Percentiles rank a stretch among this genome's conserved stretches.
Conservation (phyloP, 2,329 filamentous ascomycete genomes). For the Fusarium annulatum region DNA sequence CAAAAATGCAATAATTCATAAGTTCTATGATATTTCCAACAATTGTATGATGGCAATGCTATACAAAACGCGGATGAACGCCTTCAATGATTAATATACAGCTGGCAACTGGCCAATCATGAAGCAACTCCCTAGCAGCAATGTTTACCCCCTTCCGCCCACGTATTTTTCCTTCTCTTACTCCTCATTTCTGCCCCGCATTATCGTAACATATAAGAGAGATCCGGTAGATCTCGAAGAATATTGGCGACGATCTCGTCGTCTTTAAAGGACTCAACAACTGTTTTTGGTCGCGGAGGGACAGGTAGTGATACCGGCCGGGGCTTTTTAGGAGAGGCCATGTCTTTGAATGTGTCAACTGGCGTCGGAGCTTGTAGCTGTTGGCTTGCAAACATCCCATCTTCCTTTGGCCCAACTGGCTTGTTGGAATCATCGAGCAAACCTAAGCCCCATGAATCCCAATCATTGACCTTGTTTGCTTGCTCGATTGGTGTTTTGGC, state of each 20-base stretch:
- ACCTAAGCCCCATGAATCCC: conserved; percentile 39
- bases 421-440: conserved; percentile 25
- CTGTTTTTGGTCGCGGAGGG: conserved; percentile 10
- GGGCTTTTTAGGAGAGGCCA: background rate
- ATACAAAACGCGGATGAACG: conserved; percentile 20
- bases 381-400: conserved; percentile 4
- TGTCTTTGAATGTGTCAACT: conserved; percentile 1
- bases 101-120: background rate
- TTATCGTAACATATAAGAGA: conserved; percentile 60
- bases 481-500: conserved; percentile 13
- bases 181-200: conserved; percentile 20
- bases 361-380: conserved; percentile 5
- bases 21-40: background rate
- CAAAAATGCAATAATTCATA: background rate
- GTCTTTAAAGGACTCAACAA: conserved; percentile 37
- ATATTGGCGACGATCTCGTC: conserved; percentile 51
- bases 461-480: conserved; percentile 22
- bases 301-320: conserved; percentile 6
- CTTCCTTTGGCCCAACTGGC: conserved; percentile 9
- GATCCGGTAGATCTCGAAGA: conserved; percentile 54
- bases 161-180: conserved; percentile 3
- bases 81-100: conserved; percentile 35
- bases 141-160: background rate
- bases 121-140: background rate
- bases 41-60: conserved; percentile 14